Base-by-base conservation (phyloP, 2,329 filamentous ascomycete species). In the Sphaerulina populicola region DNA sequence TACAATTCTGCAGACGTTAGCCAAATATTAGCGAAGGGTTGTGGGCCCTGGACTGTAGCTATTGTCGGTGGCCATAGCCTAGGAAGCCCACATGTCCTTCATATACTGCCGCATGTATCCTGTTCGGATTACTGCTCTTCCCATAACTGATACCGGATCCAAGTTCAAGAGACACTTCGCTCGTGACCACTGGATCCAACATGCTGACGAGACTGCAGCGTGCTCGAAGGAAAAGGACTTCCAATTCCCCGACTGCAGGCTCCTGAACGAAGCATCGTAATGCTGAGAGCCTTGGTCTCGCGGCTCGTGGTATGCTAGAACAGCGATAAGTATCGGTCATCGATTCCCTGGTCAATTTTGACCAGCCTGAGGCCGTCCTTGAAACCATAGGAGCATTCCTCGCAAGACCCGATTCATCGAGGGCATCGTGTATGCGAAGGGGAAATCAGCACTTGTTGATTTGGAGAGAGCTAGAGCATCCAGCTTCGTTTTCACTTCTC, bases 131-230 rank as follows among this genome's bases (percentile, higher is more conserved):
- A 53, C 44, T n/a, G 54, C 55, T 8, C 48, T 64, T 12, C 47
- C 63, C 36, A 62, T 64, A n/a, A 64, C 62, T 47, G 61, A 61
- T 47, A 62, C 62, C 10, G 62, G 62, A 10, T 61, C 59, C 4
- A 61, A 61, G 2, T 63, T 61, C 50, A 61, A 61, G 38, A 61
- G 52, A 8, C 56, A 62, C 36, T 49, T 43, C 2, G 61, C 59
- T 8, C 47, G 60, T 18, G 51, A 63, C 11, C 53, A 42, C 5
- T 64, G 62, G 62, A 63, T 62, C 44, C 43, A 56, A 21, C 54
- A 56, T 40, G 60, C 61, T 9, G 44, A 53, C 27, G 44, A 55
- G 38, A 60, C 57, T 9, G 62, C 56, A 3, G 52, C 14, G 23
- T 51, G 6, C 60, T 63, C n/a, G 37, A 60, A 62, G 14, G 33